A percentile compares a stretch with the other conserved stretches of the same genome.
Conservation (phyloP, 257 asterid species). For the Euphrasia confusa region DNA sequence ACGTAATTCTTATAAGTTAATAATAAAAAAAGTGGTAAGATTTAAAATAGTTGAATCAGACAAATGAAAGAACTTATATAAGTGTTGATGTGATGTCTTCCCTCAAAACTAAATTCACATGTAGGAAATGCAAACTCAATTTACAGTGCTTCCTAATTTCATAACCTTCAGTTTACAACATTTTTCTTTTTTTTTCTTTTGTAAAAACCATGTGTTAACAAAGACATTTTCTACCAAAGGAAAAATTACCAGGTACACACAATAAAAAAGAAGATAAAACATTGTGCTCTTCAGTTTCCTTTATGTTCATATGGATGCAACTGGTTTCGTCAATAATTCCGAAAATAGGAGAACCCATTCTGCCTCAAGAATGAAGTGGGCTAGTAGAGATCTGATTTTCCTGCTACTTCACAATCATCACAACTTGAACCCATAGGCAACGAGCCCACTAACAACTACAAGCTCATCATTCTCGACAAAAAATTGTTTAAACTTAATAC, state of each 20-base stretch:
- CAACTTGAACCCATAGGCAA: too few relatives aligned
- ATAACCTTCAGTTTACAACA: neutral
- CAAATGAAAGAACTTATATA: neutral
- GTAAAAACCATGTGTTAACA: neutral
- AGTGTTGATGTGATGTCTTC: neutral
- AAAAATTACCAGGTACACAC: neutral
- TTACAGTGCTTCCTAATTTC: slow-evolving; percentile 1
- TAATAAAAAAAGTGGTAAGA: slow-evolving; percentile 2
- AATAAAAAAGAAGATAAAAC: neutral
- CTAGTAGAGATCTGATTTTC: neutral
- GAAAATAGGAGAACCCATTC: neutral
- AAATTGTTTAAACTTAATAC: too few relatives aligned
- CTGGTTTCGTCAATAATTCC: slow-evolving; percentile 7
- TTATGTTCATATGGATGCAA: neutral
- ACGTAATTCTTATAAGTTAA: slow-evolving; percentile 13
- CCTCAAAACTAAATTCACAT: slow-evolving; percentile 20
- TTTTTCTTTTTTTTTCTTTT: neutral
- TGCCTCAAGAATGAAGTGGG: neutral
- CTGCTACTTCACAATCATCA: slow-evolving; percentile 1
- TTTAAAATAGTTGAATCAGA: neutral
- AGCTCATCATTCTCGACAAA: too few relatives aligned
- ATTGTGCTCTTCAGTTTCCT: slow-evolving; percentile 8
- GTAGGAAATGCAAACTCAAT: neutral
- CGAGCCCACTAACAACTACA: too few relatives aligned
- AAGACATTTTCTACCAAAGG: neutral